Base-by-base conservation (phyloP, 2,329 filamentous ascomycete genomes). In the Cladorrhinum sp. region DNA sequence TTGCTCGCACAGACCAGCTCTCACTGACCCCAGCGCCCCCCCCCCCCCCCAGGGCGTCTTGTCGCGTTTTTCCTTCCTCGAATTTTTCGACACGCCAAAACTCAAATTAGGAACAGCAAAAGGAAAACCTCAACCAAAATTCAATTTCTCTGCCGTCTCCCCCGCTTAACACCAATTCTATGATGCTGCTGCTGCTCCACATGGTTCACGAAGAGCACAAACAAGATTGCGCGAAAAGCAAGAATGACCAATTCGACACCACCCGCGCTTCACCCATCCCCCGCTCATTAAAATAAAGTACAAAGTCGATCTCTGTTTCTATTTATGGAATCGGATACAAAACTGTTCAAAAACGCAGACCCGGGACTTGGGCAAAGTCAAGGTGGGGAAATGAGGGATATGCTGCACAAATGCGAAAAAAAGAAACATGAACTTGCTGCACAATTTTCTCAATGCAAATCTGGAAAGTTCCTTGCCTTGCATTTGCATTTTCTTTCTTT, bases 1-100 rank as follows among this genome's bases (percentile, higher is more conserved):
- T 12, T 51, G 26, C 26, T 23, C 14, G 52, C 58, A 30, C 54
- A 46, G 39, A 48, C 54, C 54, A 57, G 1, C n/a, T n/a, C 36
- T 7, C n/a, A n/a, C 1, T 7, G 2, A 20, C 12, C 12, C 21
- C 36, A 39, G 54, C 18, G 5, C 30, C 18, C 20, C 14, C 21
- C 23, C 9, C 26, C 26, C 26, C 26, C 26, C 26, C 26, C 26
- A 28, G 26, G 39, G 39, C 54, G 54, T 46, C 39, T 57, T 57
- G 54, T 57, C 39, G 39, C 54, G 54, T 39, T 7, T 30, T 57
- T 57, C 39, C 54, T 57, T 24, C 39, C 5, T 26, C 33, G n/a
- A 36, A 36, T 2, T 3, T 5, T 30, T 30, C 26, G 26, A 30
- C 26, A 30, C 26, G 4, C 10, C 26, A 3, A 36, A 9, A 2